phyloP scores from a whole-genome alignment of 495 filamentous ascomycete genomes.

The Aspergillus nidulans region DNA sequence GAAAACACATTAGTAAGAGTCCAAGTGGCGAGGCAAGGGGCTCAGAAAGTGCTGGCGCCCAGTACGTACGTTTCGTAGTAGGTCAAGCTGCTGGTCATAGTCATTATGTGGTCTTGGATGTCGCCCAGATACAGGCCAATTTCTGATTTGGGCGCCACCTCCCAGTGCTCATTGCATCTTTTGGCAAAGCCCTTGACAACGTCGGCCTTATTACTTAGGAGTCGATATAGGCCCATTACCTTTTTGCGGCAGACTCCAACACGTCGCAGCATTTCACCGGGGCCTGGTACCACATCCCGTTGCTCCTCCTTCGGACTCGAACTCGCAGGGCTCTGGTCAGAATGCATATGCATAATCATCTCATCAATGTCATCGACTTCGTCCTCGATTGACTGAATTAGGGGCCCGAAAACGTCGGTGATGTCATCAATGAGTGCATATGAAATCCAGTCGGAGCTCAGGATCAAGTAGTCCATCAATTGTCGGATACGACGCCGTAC shows the following conservation, averaged over 20 bases:
- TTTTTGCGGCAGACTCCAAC: slow-evolving; percentile 94
- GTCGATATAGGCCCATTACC: slow-evolving; percentile 88
- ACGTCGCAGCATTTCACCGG: slow-evolving; percentile 79
- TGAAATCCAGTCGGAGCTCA: slow-evolving; percentile 95
- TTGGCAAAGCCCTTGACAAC: slow-evolving; percentile 99
- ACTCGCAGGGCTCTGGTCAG: slow-evolving; percentile 32
- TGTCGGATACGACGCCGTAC: slow-evolving; percentile 90
- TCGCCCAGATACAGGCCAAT: slow-evolving; percentile 95
- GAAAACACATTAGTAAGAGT: slow-evolving; percentile 12
- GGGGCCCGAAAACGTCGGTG: slow-evolving; percentile 87
- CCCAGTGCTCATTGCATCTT: slow-evolving; percentile 96
- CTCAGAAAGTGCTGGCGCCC: neutral
- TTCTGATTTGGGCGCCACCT: slow-evolving; percentile 88
- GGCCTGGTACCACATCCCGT: slow-evolving; percentile 33
- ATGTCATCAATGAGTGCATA: slow-evolving; percentile 98
- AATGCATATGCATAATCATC: slow-evolving; percentile 71
- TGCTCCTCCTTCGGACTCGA: slow-evolving; percentile 33
- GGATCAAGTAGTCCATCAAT: slow-evolving; percentile 86
- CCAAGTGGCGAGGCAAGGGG: neutral
- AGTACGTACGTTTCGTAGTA: slow-evolving; percentile 87
- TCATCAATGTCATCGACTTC: slow-evolving; percentile 90
- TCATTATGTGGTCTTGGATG: slow-evolving; percentile 98
- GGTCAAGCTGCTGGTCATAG: slow-evolving; percentile 90
- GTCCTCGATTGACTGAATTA: slow-evolving; percentile 83
- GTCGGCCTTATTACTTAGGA: slow-evolving; percentile 95